Evolutionary conservation across 2,329 filamentous ascomycete species (phyloP), one percentile per base, ranked within the genome.

Genomic region (Fusarium protoensiforme): DNA sequence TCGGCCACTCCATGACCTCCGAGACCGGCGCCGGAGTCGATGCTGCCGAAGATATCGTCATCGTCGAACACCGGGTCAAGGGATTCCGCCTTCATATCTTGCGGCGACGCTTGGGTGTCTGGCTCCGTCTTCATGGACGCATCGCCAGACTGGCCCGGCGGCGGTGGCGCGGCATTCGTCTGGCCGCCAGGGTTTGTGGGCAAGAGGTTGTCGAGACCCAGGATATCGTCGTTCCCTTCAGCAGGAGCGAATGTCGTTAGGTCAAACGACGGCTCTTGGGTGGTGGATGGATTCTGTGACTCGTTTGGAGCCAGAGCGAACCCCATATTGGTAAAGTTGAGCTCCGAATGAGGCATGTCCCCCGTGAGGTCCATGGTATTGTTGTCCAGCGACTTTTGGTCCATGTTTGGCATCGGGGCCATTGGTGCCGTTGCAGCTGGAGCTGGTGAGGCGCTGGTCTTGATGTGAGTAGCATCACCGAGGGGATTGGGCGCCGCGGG

Each of bases 251-350:
- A 87, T 14, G 82, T 82, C 3, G 85, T 78, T 14, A 87, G 78
- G 62, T 88, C 86, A 72, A 88, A 87, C 6, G 84, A 81, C 8
- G 82, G 78, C 65, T 85, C 85, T 63, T 79, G 78, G 14, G 75
- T 59, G 22, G 72, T 75, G 31, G 74, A 39, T 33, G 63, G 64
- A 18, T 77, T 67, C 51, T 80, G 77, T 33, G 64, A 72, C 22
- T 81, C 72, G 64, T 79, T 81, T 10, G 87, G 85, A 2, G 86
- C 88, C 6, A 89, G 81, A 0, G 86, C 85, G 71, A 90, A 90
- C 38, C 87, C 84, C 87, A 89, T 89, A 70, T 89, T 83, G 16
- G 88, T 89, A 73, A 89, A 90, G 69, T 85, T 85, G 9, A 86
- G 81, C 60, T 85, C 84, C n/a, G 83, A 78, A 54, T 81, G 61